These are phyloP conservation scores for Ascosphaera apis DNA, from an alignment of 2,329 filamentous ascomycete genomes.

Conservation along the genomic window DNA sequence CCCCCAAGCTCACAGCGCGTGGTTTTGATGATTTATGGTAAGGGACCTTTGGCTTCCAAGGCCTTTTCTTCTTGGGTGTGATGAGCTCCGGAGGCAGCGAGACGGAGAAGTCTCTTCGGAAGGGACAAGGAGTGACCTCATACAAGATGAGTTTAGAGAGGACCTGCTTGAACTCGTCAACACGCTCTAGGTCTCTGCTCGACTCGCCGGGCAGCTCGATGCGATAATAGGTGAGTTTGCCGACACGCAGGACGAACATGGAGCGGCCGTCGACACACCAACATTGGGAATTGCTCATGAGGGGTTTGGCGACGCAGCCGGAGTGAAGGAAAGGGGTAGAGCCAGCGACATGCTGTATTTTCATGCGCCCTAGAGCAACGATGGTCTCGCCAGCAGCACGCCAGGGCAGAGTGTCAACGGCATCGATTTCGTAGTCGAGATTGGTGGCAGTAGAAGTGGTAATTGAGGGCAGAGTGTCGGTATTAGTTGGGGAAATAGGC, in stretches of 20 bases:
- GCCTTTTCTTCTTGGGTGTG: constrained; percentile 40
- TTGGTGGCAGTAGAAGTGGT: constrained; percentile 17
- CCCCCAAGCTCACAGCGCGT: constrained; percentile 2
- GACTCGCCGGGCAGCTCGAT: constrained; percentile 56
- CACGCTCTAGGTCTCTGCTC: constrained; percentile 38
- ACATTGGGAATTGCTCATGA: constrained; percentile 72
- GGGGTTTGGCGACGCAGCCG: constrained; percentile 60
- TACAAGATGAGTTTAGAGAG: constrained; percentile 55
- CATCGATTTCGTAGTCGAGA: constrained; percentile 25
- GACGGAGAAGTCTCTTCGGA: constrained; percentile 53
- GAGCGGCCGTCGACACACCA: constrained; percentile 77
- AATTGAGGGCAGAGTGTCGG: constrained; percentile 19
- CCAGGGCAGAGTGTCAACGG: constrained; percentile 47
- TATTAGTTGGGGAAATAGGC: constrained; percentile 15
- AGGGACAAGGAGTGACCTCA: constrained; percentile 73
- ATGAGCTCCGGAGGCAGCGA: constrained; percentile 46
- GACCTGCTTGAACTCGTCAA: constrained; percentile 44
- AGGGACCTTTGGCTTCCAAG: constrained; percentile 49
- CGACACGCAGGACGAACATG: constrained; percentile 69
- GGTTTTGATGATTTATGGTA: constrained; percentile 6
- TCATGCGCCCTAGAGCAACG: constrained; percentile 57
- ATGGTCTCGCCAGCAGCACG: constrained; percentile 55
- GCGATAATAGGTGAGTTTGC: constrained; percentile 67
- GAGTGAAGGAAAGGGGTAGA: constrained; percentile 77
- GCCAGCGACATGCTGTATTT: constrained; percentile 67